Percentiles rank a stretch among this genome's conserved stretches.
Conservation (phyloP, 495 filamentous ascomycete species). For the Talaromyces wortmannii region DNA sequence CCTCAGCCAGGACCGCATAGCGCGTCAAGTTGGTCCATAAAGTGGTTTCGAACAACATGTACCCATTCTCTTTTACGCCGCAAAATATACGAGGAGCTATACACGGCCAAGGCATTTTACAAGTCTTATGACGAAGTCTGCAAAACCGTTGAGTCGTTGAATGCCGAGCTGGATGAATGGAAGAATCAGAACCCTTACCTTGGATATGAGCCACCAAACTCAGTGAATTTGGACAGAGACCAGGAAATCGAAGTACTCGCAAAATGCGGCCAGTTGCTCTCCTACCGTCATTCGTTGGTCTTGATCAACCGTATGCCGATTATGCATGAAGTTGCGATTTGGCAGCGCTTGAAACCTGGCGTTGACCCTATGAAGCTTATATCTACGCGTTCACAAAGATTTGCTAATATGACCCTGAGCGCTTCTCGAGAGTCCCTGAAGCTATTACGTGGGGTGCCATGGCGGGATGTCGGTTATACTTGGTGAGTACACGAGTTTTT, state of each 20-base stretch:
- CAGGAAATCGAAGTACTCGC: constrained; percentile 70
- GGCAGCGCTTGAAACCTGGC: constrained; percentile 23
- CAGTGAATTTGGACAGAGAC: constrained; percentile 53
- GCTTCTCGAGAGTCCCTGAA: constrained; percentile 87
- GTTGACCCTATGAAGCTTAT: constrained; percentile 72
- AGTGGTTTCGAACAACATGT: constrained; percentile 30
- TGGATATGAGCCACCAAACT: constrained; percentile 54
- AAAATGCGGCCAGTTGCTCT: constrained; percentile 43
- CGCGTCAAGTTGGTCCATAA: constrained; percentile 36
- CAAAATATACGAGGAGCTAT: constrained; percentile 75
- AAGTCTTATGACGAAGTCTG: constrained; percentile 79
- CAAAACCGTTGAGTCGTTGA: constrained; percentile 81
- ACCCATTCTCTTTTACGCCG: constrained; percentile 56
- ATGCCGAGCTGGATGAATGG: constrained; percentile 85
- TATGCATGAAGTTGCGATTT: constrained; percentile 61
- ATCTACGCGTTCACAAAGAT: constrained; percentile 48
- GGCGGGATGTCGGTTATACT: constrained; percentile 86
- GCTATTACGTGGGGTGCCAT: constrained; percentile 85
- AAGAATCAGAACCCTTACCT: constrained; percentile 69
- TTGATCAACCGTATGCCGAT: constrained; percentile 96
- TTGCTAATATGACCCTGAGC: constrained; percentile 73
- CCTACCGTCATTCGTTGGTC: constrained; percentile 92
- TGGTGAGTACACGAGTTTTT: constrained; percentile 54
- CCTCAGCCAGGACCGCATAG: constrained; percentile 70
- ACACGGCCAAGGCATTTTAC: constrained; percentile 78